Percentiles rank a stretch among this genome's conserved stretches.
Conservation (phyloP, 2,329 filamentous ascomycete species). For the Sclerotinia minor region DNA sequence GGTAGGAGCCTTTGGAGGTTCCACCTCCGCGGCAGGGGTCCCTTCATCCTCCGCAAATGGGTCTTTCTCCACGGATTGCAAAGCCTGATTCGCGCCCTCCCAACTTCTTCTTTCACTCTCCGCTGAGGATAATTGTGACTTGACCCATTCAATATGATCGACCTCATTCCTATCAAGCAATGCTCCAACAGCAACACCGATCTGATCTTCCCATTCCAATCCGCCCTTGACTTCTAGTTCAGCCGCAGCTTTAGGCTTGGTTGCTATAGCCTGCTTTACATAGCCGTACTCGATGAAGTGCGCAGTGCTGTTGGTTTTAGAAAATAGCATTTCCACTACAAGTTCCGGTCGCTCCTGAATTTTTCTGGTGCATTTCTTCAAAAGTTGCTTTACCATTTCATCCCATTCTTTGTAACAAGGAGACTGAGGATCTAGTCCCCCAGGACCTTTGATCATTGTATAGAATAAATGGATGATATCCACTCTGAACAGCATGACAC, state of each 20-base stretch:
- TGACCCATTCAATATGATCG: conserved; percentile 80
- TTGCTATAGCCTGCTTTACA: conserved; percentile 71
- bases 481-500: conserved; percentile 82
- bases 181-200: conserved; percentile 77
- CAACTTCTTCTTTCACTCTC: conserved; percentile 73
- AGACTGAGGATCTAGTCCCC: conserved; percentile 67
- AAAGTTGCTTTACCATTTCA: conserved; percentile 79
- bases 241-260: conserved; percentile 68
- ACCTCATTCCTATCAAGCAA: conserved; percentile 77
- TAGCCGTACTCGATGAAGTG: conserved; percentile 90
- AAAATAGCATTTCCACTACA: conserved; percentile 90
- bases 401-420: conserved; percentile 86
- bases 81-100: conserved; percentile 69
- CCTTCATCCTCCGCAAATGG: conserved; percentile 42
- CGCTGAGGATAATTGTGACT: conserved; percentile 66
- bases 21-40: conserved; percentile 37
- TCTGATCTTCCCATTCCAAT: conserved; percentile 62
- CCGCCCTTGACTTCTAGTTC: conserved; percentile 80
- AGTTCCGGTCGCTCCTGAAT: conserved; percentile 82
- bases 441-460: conserved; percentile 86
- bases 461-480: conserved; percentile 89
- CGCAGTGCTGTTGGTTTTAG: conserved; percentile 79
- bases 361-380: conserved; percentile 80
- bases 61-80: conserved; percentile 48
- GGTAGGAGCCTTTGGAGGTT: conserved; percentile 48